Percentiles rank a stretch among this genome's conserved stretches.
Conservation (phyloP, 805 yeast genomes). For the Sugiyamaella smithiae region DNA sequence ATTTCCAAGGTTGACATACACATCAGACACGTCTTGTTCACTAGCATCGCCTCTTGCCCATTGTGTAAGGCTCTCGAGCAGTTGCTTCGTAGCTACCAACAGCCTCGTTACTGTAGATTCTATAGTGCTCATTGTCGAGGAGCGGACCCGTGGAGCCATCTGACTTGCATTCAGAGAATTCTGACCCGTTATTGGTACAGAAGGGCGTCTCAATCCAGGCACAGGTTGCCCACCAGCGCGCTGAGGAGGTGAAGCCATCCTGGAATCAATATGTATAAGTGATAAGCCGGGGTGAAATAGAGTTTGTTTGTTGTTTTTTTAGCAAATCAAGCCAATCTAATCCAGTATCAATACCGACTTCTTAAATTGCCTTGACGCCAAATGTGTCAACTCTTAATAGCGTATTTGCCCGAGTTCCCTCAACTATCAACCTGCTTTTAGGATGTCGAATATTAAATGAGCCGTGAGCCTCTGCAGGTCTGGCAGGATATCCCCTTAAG, state of each 20-base stretch:
- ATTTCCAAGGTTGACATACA: slow-evolving; percentile 88
- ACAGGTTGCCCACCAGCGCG: neutral
- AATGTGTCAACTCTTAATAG: no score
- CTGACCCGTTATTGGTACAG: neutral
- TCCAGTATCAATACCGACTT: no score
- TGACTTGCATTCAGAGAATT: neutral
- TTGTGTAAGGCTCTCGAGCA: slow-evolving; percentile 78
- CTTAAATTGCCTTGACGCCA: no score
- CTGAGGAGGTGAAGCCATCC: neutral
- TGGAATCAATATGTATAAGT: neutral
- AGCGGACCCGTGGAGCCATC: neutral
- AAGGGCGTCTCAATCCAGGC: neutral
- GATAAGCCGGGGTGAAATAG: no score
- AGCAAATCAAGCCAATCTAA: no score
- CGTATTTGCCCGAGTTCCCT: no score
- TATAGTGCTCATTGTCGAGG: slow-evolving; percentile 45
- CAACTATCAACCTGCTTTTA: no score
- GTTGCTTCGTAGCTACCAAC: slow-evolving; percentile 82
- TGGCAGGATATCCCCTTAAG: no score
- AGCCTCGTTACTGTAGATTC: slow-evolving; percentile 77
- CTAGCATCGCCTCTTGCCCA: slow-evolving; percentile 85
- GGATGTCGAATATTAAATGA: no score
- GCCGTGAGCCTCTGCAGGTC: no score
- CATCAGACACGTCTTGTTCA: slow-evolving; percentile 82
- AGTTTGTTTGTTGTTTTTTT: no score